Base-by-base conservation (phyloP, 192 early-diverging fungal species). In the Backusella circina region DNA sequence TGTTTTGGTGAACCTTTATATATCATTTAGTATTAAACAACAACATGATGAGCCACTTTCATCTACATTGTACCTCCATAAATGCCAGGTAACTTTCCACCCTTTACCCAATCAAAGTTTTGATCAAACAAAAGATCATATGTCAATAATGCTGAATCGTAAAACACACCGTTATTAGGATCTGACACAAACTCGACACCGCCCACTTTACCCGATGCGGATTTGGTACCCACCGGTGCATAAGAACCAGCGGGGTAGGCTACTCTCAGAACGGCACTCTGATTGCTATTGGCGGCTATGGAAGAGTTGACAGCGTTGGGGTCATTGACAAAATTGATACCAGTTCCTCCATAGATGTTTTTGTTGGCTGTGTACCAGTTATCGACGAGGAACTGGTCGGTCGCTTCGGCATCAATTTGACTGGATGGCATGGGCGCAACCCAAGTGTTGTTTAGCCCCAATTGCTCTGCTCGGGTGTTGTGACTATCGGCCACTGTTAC, bases 61-160 rank as follows among this genome's bases (percentile, higher is more conserved):
- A n/a, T 37, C 15, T 21, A 13, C 32, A 23, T 21, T 21, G 41
- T 31, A 36, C 86, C 86, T 31, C 84, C 86, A 50, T 77, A 87
- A 37, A 85, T 33, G 9, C 86, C 86, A 28, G 86, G 86, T 28
- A 87, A 35, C 44, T 87, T 87, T 12, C 86, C 86, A 28, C 86
- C 86, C 23, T 74, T 65, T 5, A 79, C 77, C 84, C 84, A 87
- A 10, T 82, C 23, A 80, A 87, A 87, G 36, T 78, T 77, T 15
- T 33, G 51, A 31, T 81, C 82, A 73, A 87, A 87, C 13, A 77
- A 82, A 30, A 87, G 50, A 47, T 83, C 75, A 66, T 87, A 87
- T 12, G 80, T 80, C 26, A 87, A 50, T 70, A 87, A 76, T 33
- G 82, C 83, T 74, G 79, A 80, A 36, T 76, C 75, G 44, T 74